Base-by-base conservation (phyloP, 2,329 filamentous ascomycete species). In the Polytolypa hystricis region DNA sequence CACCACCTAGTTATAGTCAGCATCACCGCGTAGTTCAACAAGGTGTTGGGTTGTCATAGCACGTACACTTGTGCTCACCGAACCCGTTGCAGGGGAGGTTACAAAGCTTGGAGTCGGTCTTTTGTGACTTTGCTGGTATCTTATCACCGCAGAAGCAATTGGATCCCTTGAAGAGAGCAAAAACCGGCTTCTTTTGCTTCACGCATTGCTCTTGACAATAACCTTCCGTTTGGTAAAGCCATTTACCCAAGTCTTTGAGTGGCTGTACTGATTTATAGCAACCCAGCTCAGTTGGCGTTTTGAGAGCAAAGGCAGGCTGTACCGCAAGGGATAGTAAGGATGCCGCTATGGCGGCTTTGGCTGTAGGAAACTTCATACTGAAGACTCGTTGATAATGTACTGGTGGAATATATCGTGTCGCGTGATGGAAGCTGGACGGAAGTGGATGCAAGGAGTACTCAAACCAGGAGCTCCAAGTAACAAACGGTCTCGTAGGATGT, bases 111-210 rank as follows among this genome's bases (percentile, higher is more conserved):
- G 54, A 55, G 51, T 79, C 70, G 30, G 74, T 70, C 41, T 77
- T 54, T 27, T 64, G 63, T 11, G 62, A 62, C 26, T 64, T 50
- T 11, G 77, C 66, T 0, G 86, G 86, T 32, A 87, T 69, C 40
- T 67, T 59, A 44, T 75, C 62, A 41, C 85, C 86, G 51, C 86
- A 93, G 51, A 68, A 83, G 61, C 86, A 94, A 44, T 74, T 60
- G 12, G 67, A 65, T 11, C 73, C 73, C 12, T 69, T 67, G 5
- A 69, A 73, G 30, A 83, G 61, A 20, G 69, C 84, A 49, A 79
- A 74, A 5, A 85, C 80, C 1, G 68, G 64, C 23, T 70, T 66
- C 5, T 64, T 50, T 1, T 58, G 51, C 2, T 58, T 49, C 16
- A 64, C 49, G 52, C 75, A 79, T 43, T 62, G 55, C 14, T 57